Evolutionary conservation across 176 grass and related monocot genomes (phyloP).

Genomic region (Hyparrhenia diplandra): DNA sequence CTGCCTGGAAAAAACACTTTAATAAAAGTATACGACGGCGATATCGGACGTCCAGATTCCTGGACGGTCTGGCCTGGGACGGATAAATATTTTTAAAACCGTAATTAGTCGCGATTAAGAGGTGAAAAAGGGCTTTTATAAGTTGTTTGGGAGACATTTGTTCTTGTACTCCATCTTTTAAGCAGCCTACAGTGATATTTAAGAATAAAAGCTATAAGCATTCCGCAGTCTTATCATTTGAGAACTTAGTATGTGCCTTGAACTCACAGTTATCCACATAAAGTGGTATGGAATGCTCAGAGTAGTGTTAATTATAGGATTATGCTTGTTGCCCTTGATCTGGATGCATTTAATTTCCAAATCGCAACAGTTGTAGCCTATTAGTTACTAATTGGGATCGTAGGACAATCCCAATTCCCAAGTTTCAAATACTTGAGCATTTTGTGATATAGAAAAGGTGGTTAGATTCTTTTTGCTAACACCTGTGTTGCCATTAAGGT

Average conservation of each 20-base stretch:
- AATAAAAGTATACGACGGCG: too few relatives aligned
- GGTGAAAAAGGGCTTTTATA: too few relatives aligned
- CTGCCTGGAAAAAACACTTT: too few relatives aligned
- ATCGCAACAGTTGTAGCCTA: neutral
- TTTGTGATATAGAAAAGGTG: neutral
- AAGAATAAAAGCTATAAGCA: neutral
- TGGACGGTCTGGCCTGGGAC: too few relatives aligned
- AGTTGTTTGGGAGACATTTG: constrained; percentile 1
- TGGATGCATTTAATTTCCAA: neutral
- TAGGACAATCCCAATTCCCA: neutral
- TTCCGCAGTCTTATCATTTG: neutral
- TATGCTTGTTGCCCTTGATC: neutral
- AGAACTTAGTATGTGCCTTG: neutral
- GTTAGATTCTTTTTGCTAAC: neutral
- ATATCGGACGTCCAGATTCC: too few relatives aligned
- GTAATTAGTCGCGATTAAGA: too few relatives aligned
- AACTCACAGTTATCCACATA: neutral
- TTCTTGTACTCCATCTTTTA: neutral
- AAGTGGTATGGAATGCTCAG: neutral
- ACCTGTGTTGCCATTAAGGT: neutral
- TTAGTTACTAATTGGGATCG: neutral
- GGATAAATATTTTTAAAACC: too few relatives aligned
- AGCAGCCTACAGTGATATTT: neutral
- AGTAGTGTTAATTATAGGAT: neutral
- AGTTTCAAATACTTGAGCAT: neutral